phyloP scores from a whole-genome alignment of 169 alveolate species.

The Plasmodium inui region DNA sequence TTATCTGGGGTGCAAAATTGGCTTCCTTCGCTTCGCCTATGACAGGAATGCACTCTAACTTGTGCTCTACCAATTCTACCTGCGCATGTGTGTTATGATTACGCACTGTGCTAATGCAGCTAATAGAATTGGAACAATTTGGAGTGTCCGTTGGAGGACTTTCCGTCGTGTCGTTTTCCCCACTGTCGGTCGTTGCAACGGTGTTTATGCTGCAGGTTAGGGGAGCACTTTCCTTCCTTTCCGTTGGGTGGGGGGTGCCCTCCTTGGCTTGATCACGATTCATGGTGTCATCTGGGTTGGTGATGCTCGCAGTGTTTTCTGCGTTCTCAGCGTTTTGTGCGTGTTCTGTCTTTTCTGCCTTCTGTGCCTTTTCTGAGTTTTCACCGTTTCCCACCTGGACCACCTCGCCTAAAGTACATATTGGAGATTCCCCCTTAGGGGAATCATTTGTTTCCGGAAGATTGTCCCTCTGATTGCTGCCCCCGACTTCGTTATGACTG shows the following conservation, averaged over 20 bases:
- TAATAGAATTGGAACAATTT: background rate
- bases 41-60: background rate
- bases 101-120: conserved; percentile 5
- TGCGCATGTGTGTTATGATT: background rate
- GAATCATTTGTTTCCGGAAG: background rate
- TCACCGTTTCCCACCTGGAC: background rate
- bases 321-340: background rate
- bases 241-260: background rate
- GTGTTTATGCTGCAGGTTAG: background rate
- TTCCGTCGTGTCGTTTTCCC: background rate
- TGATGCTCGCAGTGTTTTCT: background rate
- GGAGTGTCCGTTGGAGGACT: background rate
- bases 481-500: background rate
- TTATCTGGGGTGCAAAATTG: background rate
- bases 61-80: background rate
- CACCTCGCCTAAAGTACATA: background rate
- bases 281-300: background rate
- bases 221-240: background rate
- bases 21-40: background rate
- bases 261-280: background rate
- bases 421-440: background rate
- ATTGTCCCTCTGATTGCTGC: background rate
- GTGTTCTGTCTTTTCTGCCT: background rate
- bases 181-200: background rate
- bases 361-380: background rate